Base-by-base conservation (phyloP, 1,284 basidiomycete genomes). In the Abortiporus biennis region DNA sequence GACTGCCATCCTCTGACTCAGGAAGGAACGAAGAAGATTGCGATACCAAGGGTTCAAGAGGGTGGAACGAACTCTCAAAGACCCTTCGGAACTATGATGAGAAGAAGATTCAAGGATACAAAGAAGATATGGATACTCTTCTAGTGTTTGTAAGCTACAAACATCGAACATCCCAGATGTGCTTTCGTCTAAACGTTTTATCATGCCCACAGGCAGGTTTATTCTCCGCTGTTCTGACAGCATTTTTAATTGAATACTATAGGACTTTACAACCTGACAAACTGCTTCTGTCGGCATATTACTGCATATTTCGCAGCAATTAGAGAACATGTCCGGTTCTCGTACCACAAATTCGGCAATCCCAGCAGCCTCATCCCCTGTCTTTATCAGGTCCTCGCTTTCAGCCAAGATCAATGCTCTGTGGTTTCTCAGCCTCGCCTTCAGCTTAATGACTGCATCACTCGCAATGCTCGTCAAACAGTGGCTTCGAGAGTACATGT, bases 401-500 rank as follows among this genome's bases (percentile, higher is more conserved):
- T 30, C 16, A 22, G 43, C 36, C n/a, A 16, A 34, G 9, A 12
- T 44, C 5, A 44, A 44, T 24, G 37, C 17, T 3, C 38, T 44
- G 1, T 44, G 43, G 43, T 44, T 44, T 19, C 21, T 38, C 9
- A 44, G 43, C 21, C 43, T 44, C n/a, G 20, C 29, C 29, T 15
- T 39, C 30, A 40, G 37, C 21, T 38, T 44, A 4, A 19, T 25
- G 5, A 20, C 13, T 17, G 43, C 43, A 5, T 44, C 43, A 3
- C 15, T 40, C 20, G 36, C 21, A 11, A 44, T 44, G 3, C 19
- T 44, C 15, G 43, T 44, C 29, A 44, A 44, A 23, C 37, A 39
- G 21, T 44, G 43, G 43, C 43, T 44, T 6, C 43, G 43, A 4
- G 43, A 44, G 16, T 44, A 38, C 24, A 31, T 44, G 21, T n/a